Conservation (phyloP, 768 basidiomycete genomes). For the Royoungia palumana region DNA sequence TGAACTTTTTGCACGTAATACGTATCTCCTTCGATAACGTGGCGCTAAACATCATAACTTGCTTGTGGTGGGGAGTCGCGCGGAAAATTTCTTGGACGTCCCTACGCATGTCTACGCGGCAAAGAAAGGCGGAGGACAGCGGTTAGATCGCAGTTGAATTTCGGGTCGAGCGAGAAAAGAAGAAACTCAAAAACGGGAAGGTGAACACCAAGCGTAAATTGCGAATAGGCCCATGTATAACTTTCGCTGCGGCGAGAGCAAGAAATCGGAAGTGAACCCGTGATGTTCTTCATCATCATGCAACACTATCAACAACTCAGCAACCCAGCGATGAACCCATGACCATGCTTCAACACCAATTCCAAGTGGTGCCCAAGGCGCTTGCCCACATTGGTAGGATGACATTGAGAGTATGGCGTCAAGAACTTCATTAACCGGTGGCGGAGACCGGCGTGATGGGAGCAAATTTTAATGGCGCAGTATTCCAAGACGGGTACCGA, state of each 20-base stretch:
- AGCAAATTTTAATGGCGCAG: constrained; percentile 51
- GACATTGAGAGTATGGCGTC: constrained; percentile 36
- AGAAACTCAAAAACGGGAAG: constrained; percentile 42
- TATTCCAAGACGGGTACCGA: constrained; percentile 46
- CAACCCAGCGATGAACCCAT: constrained; percentile 34
- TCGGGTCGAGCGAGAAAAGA: constrained; percentile 48
- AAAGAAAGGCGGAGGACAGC: constrained; percentile 52
- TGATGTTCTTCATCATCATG: constrained; percentile 35
- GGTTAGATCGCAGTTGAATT: constrained; percentile 61
- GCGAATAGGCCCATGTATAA: constrained; percentile 15
- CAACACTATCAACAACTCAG: constrained; percentile 36
- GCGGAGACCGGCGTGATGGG: constrained; percentile 33
- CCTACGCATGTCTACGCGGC: constrained; percentile 93
- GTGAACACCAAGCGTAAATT: constrained; percentile 13
- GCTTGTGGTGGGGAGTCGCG: constrained; percentile 98
- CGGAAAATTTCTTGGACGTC: constrained; percentile 99
- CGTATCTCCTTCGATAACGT: constrained; percentile 97
- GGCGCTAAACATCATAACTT: constrained; percentile 99
- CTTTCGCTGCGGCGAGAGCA: constrained; percentile 28
- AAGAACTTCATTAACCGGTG: constrained; percentile 33
- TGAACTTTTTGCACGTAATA: constrained; percentile 98
- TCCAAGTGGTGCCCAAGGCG: constrained; percentile 37
- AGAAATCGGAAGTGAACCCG: constrained; percentile 32
- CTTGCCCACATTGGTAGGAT: constrained; percentile 40
- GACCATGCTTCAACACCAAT: constrained; percentile 38